Evolutionary conservation across 73 alveolate genomes (phyloP), one percentile per base, ranked within the genome.

Genomic region (Uronychia setigera): DNA sequence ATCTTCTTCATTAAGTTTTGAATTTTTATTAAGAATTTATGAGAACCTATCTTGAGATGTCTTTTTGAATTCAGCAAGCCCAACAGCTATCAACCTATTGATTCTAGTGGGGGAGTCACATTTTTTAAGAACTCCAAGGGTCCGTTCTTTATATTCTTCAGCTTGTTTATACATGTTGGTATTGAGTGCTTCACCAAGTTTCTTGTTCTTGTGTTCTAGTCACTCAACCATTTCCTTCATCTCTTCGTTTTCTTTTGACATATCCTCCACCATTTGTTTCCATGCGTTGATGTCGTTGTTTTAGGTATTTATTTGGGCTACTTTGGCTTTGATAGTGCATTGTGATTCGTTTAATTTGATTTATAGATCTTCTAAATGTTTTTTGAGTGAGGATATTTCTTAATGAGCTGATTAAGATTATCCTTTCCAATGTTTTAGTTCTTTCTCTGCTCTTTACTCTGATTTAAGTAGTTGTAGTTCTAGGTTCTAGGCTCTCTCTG

Each of bases 221-320:
- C 14, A 5, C 34, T 25, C 79, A 26, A 67, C 79, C 26, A 75
- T 78, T 1, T 46, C 29, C 77, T 86, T 80, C 46, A 87, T 76
- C 30, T 81, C 86, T 29, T 58, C 58, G 27, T 76, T 76, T 25
- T 76, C 81, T 28, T 35, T 28, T 5, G 25, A 28, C 1, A 76
- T 29, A 9, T 32, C 26, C 59, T 76, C 81, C 27, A 76, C 58
- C n/a, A 76, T 32, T 27, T 76, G 59, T 76, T 76, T 9, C 81
- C 81, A 76, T 26, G 81, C 67, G 5, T 19, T 46, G 5, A 46
- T 46, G 67, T 46, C 67, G 67, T 19, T 46, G 67, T 46, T 46
- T 5, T 11, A 19, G 67, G 19, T 11, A 11, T 46, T 19, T 46
- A 46, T 46, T 19, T 46, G 19, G 19, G 67, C 5, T 5, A 11